Evolutionary conservation across 306 rosid species (phyloP).

Genomic region (Medicago truncatula): MtrunA17r5.0-ANR NC_053048.1:45430001-45430500

Average conservation of each 20-base stretch:
- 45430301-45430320: slow-evolving; percentile 28
- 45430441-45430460: background rate
- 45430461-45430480: slow-evolving; percentile 65
- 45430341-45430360: slow-evolving; percentile 14
- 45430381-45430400: slow-evolving; percentile 10
- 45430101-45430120: background rate
- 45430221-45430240: background rate
- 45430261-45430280: background rate
- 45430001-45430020: background rate
- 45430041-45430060: background rate
- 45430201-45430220: background rate
- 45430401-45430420: slow-evolving; percentile 4
- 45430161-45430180: background rate
- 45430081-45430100: background rate
- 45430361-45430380: slow-evolving; percentile 20
- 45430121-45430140: too few relatives aligned
- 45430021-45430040: background rate
- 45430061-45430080: background rate
- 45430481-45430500: slow-evolving; percentile 82
- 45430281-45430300: slow-evolving; percentile 1
- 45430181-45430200: background rate
- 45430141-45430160: too few relatives aligned
- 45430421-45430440: background rate
- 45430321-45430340: slow-evolving; percentile 19
- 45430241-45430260: slow-evolving; percentile 7